phyloP scores from a whole-genome alignment of 345 rosid genomes.

The Populus ilicifolia region DNA sequence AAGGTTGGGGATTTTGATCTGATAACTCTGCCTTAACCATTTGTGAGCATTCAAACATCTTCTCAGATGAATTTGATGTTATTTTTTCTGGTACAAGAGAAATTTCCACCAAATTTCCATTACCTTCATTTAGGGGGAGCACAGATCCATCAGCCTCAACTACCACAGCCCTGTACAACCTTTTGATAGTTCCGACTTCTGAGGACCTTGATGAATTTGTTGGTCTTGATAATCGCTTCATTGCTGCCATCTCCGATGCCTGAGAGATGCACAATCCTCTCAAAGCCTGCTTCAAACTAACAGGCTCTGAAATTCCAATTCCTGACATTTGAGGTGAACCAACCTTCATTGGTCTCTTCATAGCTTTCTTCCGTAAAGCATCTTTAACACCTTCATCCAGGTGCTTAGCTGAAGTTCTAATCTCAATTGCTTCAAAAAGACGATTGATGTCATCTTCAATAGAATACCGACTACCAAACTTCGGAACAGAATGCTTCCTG shows the following conservation, averaged over 20 bases:
- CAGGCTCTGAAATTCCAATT: constrained; percentile 64
- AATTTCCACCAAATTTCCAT: constrained; percentile 51
- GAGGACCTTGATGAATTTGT: constrained; percentile 40
- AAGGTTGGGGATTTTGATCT: constrained; percentile 21
- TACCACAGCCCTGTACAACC: constrained; percentile 57
- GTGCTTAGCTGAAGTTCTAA: constrained; percentile 42
- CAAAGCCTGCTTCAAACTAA: constrained; percentile 78
- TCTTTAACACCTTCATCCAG: constrained; percentile 36
- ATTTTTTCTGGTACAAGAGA: constrained; percentile 56
- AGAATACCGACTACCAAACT: constrained; percentile 43
- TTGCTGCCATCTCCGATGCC: constrained; percentile 84
- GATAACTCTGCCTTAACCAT: constrained; percentile 23
- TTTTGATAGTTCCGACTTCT: constrained; percentile 60
- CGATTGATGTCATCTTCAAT: constrained; percentile 71
- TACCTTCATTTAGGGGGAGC: constrained; percentile 35
- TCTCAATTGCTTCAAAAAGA: constrained; percentile 57
- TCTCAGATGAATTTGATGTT: constrained; percentile 23
- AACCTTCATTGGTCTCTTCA: constrained; percentile 65
- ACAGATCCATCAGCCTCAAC: constrained; percentile 57
- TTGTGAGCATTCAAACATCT: constrained; percentile 29
- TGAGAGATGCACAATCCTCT: constrained; percentile 78
- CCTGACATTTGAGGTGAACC: constrained; percentile 54
- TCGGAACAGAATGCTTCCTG: constrained; percentile 23
- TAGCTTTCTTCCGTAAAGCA: constrained; percentile 49
- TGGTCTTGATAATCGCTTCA: constrained; percentile 61